Conservation (phyloP, 257 asterid genomes). For the Solanum chiquidenum region DNA sequence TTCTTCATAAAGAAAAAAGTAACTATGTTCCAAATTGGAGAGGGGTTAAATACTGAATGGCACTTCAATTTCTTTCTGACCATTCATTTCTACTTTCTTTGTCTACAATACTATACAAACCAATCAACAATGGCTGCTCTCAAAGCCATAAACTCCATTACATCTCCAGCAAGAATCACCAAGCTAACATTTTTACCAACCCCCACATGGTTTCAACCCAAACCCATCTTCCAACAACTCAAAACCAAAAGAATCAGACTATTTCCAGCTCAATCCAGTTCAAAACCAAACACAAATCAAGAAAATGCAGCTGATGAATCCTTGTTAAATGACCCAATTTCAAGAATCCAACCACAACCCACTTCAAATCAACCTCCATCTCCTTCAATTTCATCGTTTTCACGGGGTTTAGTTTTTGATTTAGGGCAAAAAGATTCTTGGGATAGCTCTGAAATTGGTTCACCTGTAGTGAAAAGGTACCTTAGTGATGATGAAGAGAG, state of each 20-base stretch:
- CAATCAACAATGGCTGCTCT: neutral
- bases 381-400: slow-evolving; percentile 25
- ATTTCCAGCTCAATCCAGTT: slow-evolving; percentile 36
- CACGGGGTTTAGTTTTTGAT: slow-evolving; percentile 67
- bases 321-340: slow-evolving; percentile 3
- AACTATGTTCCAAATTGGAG: no score
- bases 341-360: slow-evolving; percentile 21
- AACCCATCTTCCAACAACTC: slow-evolving; percentile 8
- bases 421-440: slow-evolving; percentile 52
- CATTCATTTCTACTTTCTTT: neutral
- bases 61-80: neutral
- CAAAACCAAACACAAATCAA: slow-evolving; percentile 43
- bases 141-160: neutral
- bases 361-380: slow-evolving; percentile 12
- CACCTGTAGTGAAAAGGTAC: slow-evolving; percentile 82
- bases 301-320: slow-evolving; percentile 16
- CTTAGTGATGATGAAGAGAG: slow-evolving; percentile 83
- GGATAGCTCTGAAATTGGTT: slow-evolving; percentile 74
- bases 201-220: slow-evolving; percentile 19
- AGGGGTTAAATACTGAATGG: no score
- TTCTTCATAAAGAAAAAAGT: no score
- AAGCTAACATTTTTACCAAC: slow-evolving; percentile 9
- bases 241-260: slow-evolving; percentile 13
- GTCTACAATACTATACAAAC: no score
- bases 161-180: slow-evolving; percentile 6